Base-by-base conservation (phyloP, 164 flowering plant genomes). In the Platanus orientalis region DNA sequence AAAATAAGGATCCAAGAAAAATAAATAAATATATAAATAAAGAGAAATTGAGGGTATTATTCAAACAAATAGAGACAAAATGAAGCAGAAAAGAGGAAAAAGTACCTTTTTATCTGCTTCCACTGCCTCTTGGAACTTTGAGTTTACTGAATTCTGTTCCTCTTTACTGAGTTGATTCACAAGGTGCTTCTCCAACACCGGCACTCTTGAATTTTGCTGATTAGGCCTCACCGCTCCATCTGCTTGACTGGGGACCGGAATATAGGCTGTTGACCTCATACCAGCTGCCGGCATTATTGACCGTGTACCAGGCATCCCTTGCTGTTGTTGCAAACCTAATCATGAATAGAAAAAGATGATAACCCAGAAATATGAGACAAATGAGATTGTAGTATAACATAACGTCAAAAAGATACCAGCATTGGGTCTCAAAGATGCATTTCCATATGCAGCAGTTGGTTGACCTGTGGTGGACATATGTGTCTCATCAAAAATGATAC, bases 101-200 rank as follows among this genome's bases (percentile, higher is more conserved):
- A n/a, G n/a, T n/a, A 70, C 98, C 91, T 87, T 91, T 73, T 87
- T 86, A 63, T 84, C 89, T 57, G 93, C 89, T 28, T 83, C 90
- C 13, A 84, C 71, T 55, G 90, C 96, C 64, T 89, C 98, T 66
- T 84, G 76, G 62, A 91, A 83, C 78, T 85, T 94, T 54, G 80
- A 67, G 73, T 83, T 85, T 21, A 91, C 71, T 10, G 90, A 66
- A 62, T 76, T 78, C 67, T 91, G 97, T 72, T 94, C 99, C 66
- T 89, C 96, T 32, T 75, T 77, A 72, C 93, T 86, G 26, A 89
- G 89, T 71, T 94, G 99, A 73, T 86, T 81, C 20, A 88, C 80
- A 40, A 91, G 77, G 68, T 84, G 83, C 72, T 89, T 89, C 81
- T 94, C 97, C 73, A 94, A 69, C 44, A 70, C 81, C 7, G 97